A percentile compares a stretch with the other conserved stretches of the same genome.
phyloP scores from a whole-genome alignment of 108 stramenopile species.

The Nitzschia palea region DNA sequence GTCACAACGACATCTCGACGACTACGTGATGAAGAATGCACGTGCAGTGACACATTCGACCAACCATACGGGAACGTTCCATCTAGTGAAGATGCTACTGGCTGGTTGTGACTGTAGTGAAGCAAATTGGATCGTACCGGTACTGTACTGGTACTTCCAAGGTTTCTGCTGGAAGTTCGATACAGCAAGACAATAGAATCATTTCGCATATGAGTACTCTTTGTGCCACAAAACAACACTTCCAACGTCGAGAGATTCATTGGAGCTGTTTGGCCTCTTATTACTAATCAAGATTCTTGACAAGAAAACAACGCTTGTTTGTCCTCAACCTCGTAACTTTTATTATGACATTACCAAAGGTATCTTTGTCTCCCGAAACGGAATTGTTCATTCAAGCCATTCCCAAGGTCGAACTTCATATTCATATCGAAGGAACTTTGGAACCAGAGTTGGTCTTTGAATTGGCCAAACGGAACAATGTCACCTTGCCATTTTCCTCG shows the following conservation, averaged over 20 bases:
- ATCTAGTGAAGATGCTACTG: too few relatives aligned
- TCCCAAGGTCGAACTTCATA: slow-evolving; percentile 46
- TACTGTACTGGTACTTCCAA: too few relatives aligned
- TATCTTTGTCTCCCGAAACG: slow-evolving; percentile 7
- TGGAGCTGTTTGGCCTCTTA: not conserved
- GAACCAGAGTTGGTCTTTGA: slow-evolving; percentile 38
- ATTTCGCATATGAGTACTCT: too few relatives aligned
- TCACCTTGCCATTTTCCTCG: slow-evolving; percentile 23
- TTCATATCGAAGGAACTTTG: slow-evolving; percentile 49
- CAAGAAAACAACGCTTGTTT: not conserved
- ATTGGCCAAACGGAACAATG: slow-evolving; percentile 33
- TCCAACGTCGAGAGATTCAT: not conserved
- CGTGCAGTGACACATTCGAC: too few relatives aligned
- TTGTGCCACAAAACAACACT: not conserved
- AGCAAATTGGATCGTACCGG: not conserved
- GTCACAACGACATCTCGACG: too few relatives aligned
- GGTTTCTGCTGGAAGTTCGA: too few relatives aligned
- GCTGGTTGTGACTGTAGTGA: too few relatives aligned
- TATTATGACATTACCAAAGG: slow-evolving; percentile 2
- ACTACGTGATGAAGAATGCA: too few relatives aligned
- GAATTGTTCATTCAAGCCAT: slow-evolving; percentile 18
- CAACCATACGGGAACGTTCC: too few relatives aligned
- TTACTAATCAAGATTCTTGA: not conserved
- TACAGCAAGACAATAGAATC: too few relatives aligned
- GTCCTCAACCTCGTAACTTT: not conserved